These are phyloP conservation scores for Miamiensis avidus DNA, from an alignment of 169 alveolate genomes.

Conservation along the genomic window DNA sequence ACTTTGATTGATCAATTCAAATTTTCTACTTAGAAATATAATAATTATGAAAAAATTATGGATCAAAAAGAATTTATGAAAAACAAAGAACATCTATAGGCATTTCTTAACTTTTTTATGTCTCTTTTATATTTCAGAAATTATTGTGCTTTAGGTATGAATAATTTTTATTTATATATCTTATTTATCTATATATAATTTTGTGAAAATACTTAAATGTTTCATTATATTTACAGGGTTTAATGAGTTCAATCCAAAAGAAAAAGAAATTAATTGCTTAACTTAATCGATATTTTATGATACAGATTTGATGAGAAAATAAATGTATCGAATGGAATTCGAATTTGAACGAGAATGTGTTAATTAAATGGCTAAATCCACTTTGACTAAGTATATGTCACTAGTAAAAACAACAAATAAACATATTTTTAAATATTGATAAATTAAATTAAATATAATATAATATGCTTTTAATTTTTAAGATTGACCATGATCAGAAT, in stretches of 20 bases:
- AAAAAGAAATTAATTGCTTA: neutral
- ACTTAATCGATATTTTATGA: neutral
- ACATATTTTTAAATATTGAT: too few relatives aligned
- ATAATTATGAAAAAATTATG: slow-evolving; percentile 1
- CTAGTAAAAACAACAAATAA: too few relatives aligned
- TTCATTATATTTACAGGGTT: too few relatives aligned
- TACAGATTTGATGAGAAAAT: neutral
- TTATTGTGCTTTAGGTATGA: neutral
- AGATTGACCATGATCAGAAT: neutral
- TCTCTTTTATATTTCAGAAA: neutral
- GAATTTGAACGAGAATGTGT: slow-evolving; percentile 6
- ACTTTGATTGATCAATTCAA: neutral
- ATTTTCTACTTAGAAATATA: neutral
- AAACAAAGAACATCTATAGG: neutral
- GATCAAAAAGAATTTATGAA: neutral
- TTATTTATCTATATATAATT: too few relatives aligned
- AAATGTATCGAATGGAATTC: neutral
- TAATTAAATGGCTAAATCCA: neutral
- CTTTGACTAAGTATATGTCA: neutral
- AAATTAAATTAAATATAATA: too few relatives aligned
- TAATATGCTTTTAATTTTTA: too few relatives aligned
- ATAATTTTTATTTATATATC: too few relatives aligned
- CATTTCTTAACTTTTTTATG: neutral
- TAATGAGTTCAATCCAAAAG: neutral
- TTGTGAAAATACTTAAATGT: too few relatives aligned